Conservation (phyloP, 805 yeast species). For the Nakazawaea wickerhamii region DNA sequence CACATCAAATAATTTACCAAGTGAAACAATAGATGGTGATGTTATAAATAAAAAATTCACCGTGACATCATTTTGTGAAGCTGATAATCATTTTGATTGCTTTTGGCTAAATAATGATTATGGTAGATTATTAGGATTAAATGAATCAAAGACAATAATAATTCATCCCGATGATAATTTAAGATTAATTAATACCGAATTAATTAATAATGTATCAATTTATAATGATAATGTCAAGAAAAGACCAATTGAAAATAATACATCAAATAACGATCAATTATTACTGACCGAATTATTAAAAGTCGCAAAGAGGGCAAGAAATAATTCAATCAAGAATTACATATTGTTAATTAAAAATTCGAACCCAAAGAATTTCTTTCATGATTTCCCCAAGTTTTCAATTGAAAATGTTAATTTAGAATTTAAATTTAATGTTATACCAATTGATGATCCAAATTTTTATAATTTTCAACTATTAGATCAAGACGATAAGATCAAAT, state of each 20-base stretch:
- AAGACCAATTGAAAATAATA: background rate
- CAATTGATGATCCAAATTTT: slow-evolving; percentile 1
- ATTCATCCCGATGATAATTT: slow-evolving; percentile 7
- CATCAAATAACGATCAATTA: background rate
- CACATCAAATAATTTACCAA: slow-evolving; percentile 8
- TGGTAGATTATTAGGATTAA: slow-evolving; percentile 8
- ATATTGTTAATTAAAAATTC: background rate
- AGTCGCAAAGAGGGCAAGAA: slow-evolving; percentile 5
- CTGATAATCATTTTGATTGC: slow-evolving; percentile 7
- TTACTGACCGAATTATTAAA: slow-evolving; percentile 2
- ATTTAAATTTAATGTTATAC: background rate
- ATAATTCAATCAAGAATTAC: background rate
- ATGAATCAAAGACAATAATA: background rate
- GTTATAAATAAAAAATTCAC: slow-evolving; percentile 4
- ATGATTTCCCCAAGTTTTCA: slow-evolving; percentile 9
- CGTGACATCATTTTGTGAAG: slow-evolving; percentile 1
- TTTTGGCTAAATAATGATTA: slow-evolving; percentile 7
- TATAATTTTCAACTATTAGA: slow-evolving; percentile 7
- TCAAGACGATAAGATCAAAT: background rate
- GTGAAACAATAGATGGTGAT: slow-evolving; percentile 3
- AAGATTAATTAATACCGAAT: slow-evolving; percentile 5
- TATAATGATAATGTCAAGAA: background rate
- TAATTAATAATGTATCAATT: slow-evolving; percentile 9
- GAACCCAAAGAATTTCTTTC: slow-evolving; percentile 9
- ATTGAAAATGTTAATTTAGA: background rate